Conservation (phyloP, 2,329 filamentous ascomycete species). For the Ophiocordyceps camponoti-rufipedis region DNA sequence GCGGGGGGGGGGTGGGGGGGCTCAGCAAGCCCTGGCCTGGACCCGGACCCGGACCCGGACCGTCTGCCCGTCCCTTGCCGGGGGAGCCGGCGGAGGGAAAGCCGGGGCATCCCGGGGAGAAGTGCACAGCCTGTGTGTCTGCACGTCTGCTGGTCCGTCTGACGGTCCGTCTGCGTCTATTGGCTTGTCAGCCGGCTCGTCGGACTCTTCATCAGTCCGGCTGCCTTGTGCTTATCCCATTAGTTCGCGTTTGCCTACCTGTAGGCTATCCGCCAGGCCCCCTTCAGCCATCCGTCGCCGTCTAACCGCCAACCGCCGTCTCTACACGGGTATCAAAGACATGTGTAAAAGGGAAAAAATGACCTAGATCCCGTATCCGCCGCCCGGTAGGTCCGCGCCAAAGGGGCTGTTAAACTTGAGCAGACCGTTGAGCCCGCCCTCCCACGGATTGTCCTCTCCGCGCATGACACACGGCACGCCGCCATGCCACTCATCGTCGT, state of each 20-base stretch:
- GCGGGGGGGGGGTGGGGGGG: background rate
- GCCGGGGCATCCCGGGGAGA: background rate
- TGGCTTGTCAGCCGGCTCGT: too few species aligned
- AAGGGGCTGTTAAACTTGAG: constrained; percentile 98
- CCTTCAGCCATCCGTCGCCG: too few species aligned
- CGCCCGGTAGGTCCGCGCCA: constrained; percentile 29
- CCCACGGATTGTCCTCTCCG: constrained; percentile 77
- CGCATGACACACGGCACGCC: constrained; percentile 87
- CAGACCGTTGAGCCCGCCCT: constrained; percentile 79
- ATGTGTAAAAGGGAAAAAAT: background rate
- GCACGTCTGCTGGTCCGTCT: background rate
- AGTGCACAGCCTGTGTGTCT: too few species aligned
- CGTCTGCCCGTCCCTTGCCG: constrained; percentile 2
- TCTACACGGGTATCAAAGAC: too few species aligned
- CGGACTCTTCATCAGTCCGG: too few species aligned
- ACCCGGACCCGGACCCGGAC: background rate
- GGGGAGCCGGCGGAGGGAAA: background rate
- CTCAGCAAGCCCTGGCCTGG: too few species aligned
- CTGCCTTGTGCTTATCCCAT: too few species aligned
- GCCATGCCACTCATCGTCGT: constrained; percentile 39
- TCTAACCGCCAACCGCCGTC: background rate
- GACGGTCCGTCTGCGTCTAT: background rate
- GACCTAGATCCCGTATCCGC: background rate
- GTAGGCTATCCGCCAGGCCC: too few species aligned
- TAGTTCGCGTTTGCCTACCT: too few species aligned